These are phyloP conservation scores for Inonotus hispidus DNA, from an alignment of 1,284 basidiomycete species.

Conservation along the genomic window DNA sequence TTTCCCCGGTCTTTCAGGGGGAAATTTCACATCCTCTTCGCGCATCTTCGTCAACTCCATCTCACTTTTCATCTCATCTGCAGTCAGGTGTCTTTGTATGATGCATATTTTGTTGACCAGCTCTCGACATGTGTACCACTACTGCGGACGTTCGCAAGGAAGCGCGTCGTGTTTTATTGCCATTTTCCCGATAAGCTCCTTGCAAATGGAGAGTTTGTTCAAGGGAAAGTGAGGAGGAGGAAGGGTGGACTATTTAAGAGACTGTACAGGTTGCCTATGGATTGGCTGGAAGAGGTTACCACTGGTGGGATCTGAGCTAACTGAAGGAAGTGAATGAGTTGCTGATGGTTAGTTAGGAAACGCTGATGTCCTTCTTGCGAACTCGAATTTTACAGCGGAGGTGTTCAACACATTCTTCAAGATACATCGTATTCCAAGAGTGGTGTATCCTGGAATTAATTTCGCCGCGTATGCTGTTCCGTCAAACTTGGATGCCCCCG, in stretches of 20 bases:
- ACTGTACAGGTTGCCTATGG: conserved; percentile 85
- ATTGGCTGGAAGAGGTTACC: conserved; percentile 85
- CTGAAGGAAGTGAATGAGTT: not conserved
- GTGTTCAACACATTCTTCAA: conserved; percentile 80
- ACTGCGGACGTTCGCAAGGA: conserved; percentile 61
- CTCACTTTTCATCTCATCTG: conserved; percentile 62
- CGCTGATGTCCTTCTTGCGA: conserved; percentile 89
- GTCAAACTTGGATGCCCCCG: conserved; percentile 39
- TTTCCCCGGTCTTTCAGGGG: conserved; percentile 76
- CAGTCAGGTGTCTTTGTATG: conserved; percentile 46
- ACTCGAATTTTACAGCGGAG: conserved; percentile 84
- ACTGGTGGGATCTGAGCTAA: conserved; percentile 57
- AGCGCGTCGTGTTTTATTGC: conserved; percentile 92
- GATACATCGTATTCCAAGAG: conserved; percentile 56
- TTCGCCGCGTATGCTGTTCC: conserved; percentile 57
- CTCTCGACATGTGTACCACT: conserved; percentile 88
- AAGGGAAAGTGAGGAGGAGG: conserved; percentile 37
- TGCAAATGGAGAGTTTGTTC: conserved; percentile 71
- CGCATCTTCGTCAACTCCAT: conserved; percentile 85
- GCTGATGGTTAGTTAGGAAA: conserved; percentile 35
- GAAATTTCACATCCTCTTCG: conserved; percentile 84
- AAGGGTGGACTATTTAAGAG: conserved; percentile 53
- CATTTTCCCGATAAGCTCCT: conserved; percentile 96
- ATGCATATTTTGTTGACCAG: conserved; percentile 94
- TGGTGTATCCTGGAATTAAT: conserved; percentile 93